Evolutionary conservation across 805 yeast species (phyloP).

Genomic region (Candida namnaoensis): DNA sequence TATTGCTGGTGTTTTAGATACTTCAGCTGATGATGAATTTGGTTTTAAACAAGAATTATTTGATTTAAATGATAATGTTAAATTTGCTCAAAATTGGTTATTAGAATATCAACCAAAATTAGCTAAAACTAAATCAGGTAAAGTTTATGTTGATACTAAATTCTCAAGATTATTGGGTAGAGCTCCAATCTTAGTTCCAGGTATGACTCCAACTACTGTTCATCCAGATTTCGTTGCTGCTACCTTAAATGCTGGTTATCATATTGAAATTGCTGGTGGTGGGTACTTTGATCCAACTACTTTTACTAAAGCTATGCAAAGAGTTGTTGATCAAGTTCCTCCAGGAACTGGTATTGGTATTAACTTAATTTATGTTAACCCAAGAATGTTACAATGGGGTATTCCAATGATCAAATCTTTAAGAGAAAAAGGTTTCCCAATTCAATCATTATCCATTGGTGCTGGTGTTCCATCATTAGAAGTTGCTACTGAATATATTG

Average conservation of each 20-base stretch:
- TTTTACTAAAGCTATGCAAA: slow-evolving; percentile 69
- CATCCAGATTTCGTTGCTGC: slow-evolving; percentile 92
- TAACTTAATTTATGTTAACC: slow-evolving; percentile 92
- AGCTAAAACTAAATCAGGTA: slow-evolving; percentile 63
- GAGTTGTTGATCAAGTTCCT: slow-evolving; percentile 56
- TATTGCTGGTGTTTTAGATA: slow-evolving; percentile 85
- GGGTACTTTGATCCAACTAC: slow-evolving; percentile 77
- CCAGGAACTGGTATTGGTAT: slow-evolving; percentile 91
- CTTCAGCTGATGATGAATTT: slow-evolving; percentile 67
- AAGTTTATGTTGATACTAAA: slow-evolving; percentile 85
- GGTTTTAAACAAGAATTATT: slow-evolving; percentile 96
- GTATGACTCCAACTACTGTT: slow-evolving; percentile 99
- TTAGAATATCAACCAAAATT: slow-evolving; percentile 81
- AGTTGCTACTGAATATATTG: slow-evolving; percentile 94
- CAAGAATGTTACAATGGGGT: slow-evolving; percentile 98
- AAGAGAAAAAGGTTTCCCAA: slow-evolving; percentile 89
- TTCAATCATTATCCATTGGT: slow-evolving; percentile 94
- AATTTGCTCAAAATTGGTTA: slow-evolving; percentile 88
- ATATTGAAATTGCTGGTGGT: slow-evolving; percentile 98
- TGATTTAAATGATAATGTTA: slow-evolving; percentile 56
- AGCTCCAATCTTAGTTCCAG: slow-evolving; percentile 96
- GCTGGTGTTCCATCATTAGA: slow-evolving; percentile 99
- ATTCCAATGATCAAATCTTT: slow-evolving; percentile 88
- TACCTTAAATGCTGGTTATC: slow-evolving; percentile 92
- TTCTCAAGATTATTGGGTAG: slow-evolving; percentile 87